These are phyloP conservation scores for Plasmopara viticola DNA, from an alignment of 352 stramenopile genomes.

Conservation along the genomic window DNA sequence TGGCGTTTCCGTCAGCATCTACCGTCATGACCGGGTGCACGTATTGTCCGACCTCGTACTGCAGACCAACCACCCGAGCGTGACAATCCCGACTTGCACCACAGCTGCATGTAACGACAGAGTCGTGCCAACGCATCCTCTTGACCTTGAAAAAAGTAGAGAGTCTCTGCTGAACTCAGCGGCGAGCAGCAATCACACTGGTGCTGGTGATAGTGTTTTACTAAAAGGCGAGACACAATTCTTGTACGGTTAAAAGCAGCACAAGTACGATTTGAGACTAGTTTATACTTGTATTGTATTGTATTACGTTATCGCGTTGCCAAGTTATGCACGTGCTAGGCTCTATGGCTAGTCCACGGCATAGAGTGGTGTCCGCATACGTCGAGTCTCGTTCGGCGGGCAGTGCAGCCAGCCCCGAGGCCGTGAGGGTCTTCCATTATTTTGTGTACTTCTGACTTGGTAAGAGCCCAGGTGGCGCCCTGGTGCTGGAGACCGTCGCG, in stretches of 20 bases:
- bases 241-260: slow-evolving; percentile 33
- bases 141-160: slow-evolving; percentile 10
- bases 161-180: slow-evolving; percentile 13
- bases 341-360: too few species aligned
- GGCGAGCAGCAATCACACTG: background rate
- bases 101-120: slow-evolving; percentile 12
- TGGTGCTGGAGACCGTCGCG: too few species aligned
- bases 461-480: too few species aligned
- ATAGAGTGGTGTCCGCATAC: too few species aligned
- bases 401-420: too few species aligned
- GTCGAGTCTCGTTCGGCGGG: too few species aligned
- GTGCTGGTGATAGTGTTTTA: slow-evolving; percentile 20
- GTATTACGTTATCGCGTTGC: too few species aligned
- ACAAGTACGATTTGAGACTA: background rate
- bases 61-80: slow-evolving; percentile 40
- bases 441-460: too few species aligned
- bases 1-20: slow-evolving; percentile 55
- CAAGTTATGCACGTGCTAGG: too few species aligned
- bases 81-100: slow-evolving; percentile 21
- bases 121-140: slow-evolving; percentile 6
- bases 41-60: slow-evolving; percentile 57
- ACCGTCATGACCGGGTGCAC: slow-evolving; percentile 48
- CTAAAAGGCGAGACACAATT: slow-evolving; percentile 42
- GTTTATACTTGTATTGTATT: too few species aligned
- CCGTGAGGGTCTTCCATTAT: too few species aligned